phyloP scores from a whole-genome alignment of 805 yeast species.

The Ogataea kodamae region DNA sequence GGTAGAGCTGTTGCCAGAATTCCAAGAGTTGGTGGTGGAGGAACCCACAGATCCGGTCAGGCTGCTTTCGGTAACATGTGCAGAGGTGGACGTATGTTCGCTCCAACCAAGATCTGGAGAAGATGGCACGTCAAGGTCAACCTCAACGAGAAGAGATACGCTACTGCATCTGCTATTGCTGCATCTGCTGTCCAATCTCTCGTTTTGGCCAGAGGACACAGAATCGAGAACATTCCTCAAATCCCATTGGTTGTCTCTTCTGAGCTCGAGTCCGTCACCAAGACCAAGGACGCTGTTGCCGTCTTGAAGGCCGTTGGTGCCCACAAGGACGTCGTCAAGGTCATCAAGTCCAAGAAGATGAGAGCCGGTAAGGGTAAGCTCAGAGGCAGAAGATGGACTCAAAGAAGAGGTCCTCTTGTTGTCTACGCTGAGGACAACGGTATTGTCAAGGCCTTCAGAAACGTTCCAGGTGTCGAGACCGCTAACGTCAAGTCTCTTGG shows the following conservation, averaged over 20 bases:
- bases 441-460: slow-evolving; percentile 97
- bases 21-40: slow-evolving; percentile 99
- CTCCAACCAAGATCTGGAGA: slow-evolving; percentile 99
- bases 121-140: slow-evolving; percentile 99
- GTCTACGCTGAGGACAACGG: slow-evolving; percentile 98
- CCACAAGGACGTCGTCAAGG: slow-evolving; percentile 96
- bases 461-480: slow-evolving; percentile 99
- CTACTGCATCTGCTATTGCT: slow-evolving; percentile 99
- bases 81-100: slow-evolving; percentile 99
- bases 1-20: slow-evolving; percentile 99
- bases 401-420: slow-evolving; percentile 99
- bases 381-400: slow-evolving; percentile 99
- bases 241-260: slow-evolving; percentile 95
- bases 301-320: slow-evolving; percentile 98
- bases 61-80: slow-evolving; percentile 99
- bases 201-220: slow-evolving; percentile 99
- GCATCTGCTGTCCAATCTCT: slow-evolving; percentile 98
- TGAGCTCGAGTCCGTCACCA: slow-evolving; percentile 87
- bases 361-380: slow-evolving; percentile 99
- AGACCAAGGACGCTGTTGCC: slow-evolving; percentile 99
- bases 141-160: slow-evolving; percentile 99
- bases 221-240: slow-evolving; percentile 96
- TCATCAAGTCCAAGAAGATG: slow-evolving; percentile 95
- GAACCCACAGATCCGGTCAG: slow-evolving; percentile 99
- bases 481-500: slow-evolving; percentile 88